Evolutionary conservation across 495 filamentous ascomycete species (phyloP).

Genomic region (Copromyces sp.): DNA sequence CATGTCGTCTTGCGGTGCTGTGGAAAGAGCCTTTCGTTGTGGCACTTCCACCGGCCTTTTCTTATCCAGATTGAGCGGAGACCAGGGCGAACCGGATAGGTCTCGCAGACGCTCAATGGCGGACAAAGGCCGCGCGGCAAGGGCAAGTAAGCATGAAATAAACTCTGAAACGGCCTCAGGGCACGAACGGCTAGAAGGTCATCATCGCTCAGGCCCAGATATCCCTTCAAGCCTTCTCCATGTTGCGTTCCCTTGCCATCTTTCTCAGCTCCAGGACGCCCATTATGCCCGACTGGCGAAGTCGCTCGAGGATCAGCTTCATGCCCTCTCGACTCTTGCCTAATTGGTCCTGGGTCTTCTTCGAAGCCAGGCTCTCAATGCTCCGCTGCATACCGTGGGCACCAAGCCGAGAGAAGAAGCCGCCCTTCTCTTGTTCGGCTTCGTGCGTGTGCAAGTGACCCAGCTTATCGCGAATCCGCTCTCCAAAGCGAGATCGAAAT

Average conservation of each 20-base stretch:
- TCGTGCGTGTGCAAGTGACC: slow-evolving; percentile 13
- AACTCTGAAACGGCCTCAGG: neutral
- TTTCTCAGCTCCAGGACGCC: slow-evolving; percentile 82
- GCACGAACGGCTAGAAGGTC: neutral
- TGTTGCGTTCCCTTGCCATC: slow-evolving; percentile 18
- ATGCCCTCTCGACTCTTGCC: slow-evolving; percentile 89
- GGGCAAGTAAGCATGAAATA: neutral
- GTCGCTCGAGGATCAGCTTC: slow-evolving; percentile 81
- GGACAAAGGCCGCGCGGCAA: neutral
- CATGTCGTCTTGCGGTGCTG: neutral
- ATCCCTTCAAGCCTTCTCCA: slow-evolving; percentile 9
- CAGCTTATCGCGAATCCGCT: slow-evolving; percentile 49
- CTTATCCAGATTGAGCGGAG: neutral
- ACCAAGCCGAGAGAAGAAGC: slow-evolving; percentile 49
- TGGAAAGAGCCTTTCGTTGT: neutral
- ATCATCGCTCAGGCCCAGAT: neutral
- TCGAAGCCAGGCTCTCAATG: slow-evolving; percentile 81
- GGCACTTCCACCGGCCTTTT: neutral
- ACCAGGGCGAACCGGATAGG: neutral
- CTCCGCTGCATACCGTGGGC: slow-evolving; percentile 73
- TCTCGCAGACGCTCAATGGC: neutral
- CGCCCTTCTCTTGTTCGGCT: slow-evolving; percentile 17
- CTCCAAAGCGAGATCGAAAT: slow-evolving; percentile 73
- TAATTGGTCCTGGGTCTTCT: slow-evolving; percentile 71
- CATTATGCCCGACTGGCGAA: slow-evolving; percentile 68